Evolutionary conservation across 202 grass and related monocot genomes (phyloP).

Genomic region (Setaria viridis): DNA sequence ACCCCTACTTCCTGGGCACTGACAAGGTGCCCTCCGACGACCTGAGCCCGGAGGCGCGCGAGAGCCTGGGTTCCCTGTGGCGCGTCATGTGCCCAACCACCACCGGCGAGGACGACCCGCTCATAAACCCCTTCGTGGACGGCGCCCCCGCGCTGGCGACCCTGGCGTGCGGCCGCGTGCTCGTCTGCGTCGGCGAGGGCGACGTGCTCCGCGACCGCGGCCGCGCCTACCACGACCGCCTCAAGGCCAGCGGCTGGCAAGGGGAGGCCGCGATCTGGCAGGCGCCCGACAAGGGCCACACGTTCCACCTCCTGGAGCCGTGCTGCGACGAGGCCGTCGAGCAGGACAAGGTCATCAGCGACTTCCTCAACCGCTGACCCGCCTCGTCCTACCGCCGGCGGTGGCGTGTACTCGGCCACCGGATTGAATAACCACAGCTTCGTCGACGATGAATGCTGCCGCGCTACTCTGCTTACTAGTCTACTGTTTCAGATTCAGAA

Average conservation of each 20-base stretch:
- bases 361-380: constrained; percentile 61
- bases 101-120: constrained; percentile 69
- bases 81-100: constrained; percentile 66
- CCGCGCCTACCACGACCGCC: constrained; percentile 58
- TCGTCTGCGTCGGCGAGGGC: constrained; percentile 61
- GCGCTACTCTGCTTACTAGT: neutral
- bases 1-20: constrained; percentile 72
- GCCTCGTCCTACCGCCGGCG: neutral
- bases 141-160: constrained; percentile 52
- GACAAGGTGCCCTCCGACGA: constrained; percentile 63
- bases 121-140: constrained; percentile 76
- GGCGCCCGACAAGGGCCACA: constrained; percentile 60
- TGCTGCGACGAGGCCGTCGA: constrained; percentile 55
- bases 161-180: constrained; percentile 57
- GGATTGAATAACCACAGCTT: constrained; percentile 48
- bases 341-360: constrained; percentile 70
- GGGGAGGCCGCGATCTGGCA: constrained; percentile 63
- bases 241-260: constrained; percentile 66
- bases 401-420: neutral
- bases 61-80: constrained; percentile 71
- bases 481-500: constrained; percentile 15
- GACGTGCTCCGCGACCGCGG: constrained; percentile 73
- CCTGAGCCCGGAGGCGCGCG: constrained; percentile 39
- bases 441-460: constrained; percentile 20
- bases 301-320: constrained; percentile 70